Base-by-base conservation (phyloP, 2,329 filamentous ascomycete genomes). In the Didymosphaeria variabile region DNA sequence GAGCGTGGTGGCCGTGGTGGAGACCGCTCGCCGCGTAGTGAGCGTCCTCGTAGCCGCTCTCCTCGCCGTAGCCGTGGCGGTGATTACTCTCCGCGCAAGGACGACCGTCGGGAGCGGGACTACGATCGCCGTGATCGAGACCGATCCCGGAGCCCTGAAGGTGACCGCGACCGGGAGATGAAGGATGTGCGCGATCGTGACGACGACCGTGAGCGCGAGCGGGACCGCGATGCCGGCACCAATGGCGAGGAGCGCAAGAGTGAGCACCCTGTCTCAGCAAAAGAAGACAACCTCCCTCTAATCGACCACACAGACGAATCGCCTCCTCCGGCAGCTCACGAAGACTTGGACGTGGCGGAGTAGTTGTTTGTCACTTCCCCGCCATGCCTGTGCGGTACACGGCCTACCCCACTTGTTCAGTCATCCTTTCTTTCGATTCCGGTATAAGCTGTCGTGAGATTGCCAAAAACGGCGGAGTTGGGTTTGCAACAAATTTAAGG, bases 301-400 rank as follows among this genome's bases (percentile, higher is more conserved):
- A 69, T 77, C 32, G 73, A 66, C 68, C 66, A 58, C 65, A 70
- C 87, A 76, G 82, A 90, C 72, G 93, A 96, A 69, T 92, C 91
- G 72, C 91, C 92, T 69, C 88, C 92, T 65, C 90, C 92, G 8
- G 72, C 61, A 66, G 90, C 89, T 71, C 93, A 97, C 75, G 95
- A 99, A 79, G 95, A 99, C 77, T 87, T 98, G 77, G 95, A 99
- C 79, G 94, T 95, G 76, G 94, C 94, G 74, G 95, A 98, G 82
- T 89, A 78, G 66, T 65, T 23, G 23, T 45, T 56, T 55, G 59
- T 47, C 57, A 50, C 54, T 67, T 36, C 61, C 59, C 40, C 62
- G 60, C 61, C 63, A 57, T 49, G 58, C 59, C 54, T 59, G 58
- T 45, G 56, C 64, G 65, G 59, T 47, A 29, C 32, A 53, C 32